Evolutionary conservation across 1,139 yeast species (phyloP), one percentile per base, ranked within the genome.

Genomic region (Magnusiomyces tetraspermus): DNA sequence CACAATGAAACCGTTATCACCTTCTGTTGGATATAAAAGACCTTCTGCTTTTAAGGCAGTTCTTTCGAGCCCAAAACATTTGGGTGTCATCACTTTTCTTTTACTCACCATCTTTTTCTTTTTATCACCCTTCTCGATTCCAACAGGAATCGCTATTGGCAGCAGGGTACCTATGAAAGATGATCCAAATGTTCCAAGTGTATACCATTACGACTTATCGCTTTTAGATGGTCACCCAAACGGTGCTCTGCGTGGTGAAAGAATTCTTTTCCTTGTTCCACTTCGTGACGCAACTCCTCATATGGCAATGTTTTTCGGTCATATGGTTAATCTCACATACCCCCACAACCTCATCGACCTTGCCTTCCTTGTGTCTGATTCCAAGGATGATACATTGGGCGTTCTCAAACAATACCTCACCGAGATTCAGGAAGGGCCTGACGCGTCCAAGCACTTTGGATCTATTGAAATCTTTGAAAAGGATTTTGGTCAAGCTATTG

Each of bases 211-310:
- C 61, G 88, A 82, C 61, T 65, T 82, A 52, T 66, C 38, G 13
- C 24, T 31, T 31, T 57, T 69, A 33, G 74, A 76, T 48, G 75
- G 75, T 55, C 72, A 70, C 51, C 82, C 82, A 19, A 67, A 78
- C 30, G 71, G 71, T 15, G 72, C 75, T 46, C 77, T 76, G 57
- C 69, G 71, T 48, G 74, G 72, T 19, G 87, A 82, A 60, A 72
- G 84, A 44, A 76, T 82, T 21, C 67, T 82, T 46, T 78, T 80
- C 58, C 75, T 82, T 57, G 85, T 82, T n/a, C 88, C 88, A 6
- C 66, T 82, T 53, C 75, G 87, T 66, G 86, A 82, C 62, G 87
- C 87, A 4, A 79, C 82, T n/a, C 72, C 77, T 24, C 86, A 80
- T 67, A 65, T 82, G 62, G 82, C 82, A 36, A 77, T 82, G 79